Evolutionary conservation across 352 stramenopile species (phyloP).

Genomic region (Phytophthora lateralis): DNA sequence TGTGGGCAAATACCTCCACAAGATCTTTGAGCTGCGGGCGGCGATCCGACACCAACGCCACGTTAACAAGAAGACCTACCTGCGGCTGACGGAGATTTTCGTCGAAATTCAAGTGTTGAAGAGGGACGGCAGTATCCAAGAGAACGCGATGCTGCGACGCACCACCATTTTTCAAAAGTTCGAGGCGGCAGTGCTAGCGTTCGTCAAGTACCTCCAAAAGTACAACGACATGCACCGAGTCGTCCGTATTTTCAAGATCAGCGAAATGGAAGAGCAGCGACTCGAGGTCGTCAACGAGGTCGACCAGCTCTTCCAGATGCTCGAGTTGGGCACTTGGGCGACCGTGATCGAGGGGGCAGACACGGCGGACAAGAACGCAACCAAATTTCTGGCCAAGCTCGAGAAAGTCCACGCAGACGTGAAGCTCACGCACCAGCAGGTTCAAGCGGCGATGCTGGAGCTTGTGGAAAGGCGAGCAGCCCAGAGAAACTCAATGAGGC

Average conservation of each 20-base stretch:
- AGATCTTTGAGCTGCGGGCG: conserved; percentile 25
- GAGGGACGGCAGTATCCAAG: conserved; percentile 6
- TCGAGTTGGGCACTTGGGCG: conserved; percentile 25
- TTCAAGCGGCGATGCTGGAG: conserved; percentile 9
- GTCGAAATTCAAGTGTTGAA: conserved; percentile 19
- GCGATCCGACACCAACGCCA: conserved; percentile 22
- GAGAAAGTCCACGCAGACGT: conserved; percentile 15
- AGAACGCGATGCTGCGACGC: conserved; percentile 12
- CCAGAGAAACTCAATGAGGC: not conserved
- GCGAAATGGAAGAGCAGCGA: conserved; percentile 33
- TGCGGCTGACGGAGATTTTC: conserved; percentile 25
- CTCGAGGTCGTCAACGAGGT: conserved; percentile 33
- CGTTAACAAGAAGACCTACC: conserved; percentile 16
- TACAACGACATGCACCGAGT: conserved; percentile 24
- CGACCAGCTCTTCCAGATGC: conserved; percentile 36
- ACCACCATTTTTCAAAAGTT: conserved; percentile 16
- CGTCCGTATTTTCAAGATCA: conserved; percentile 22
- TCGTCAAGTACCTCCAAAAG: conserved; percentile 22
- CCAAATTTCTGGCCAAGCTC: conserved; percentile 19
- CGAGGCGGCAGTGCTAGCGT: conserved; percentile 5
- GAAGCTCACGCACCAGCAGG: conserved; percentile 18
- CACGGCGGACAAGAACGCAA: conserved; percentile 7
- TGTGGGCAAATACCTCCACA: conserved; percentile 3
- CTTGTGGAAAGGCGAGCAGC: conserved; percentile 8
- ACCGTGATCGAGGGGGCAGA: conserved; percentile 23